Evolutionary conservation across 2,329 filamentous ascomycete species (phyloP), one percentile per base, ranked within the genome.

Genomic region (Bertia moriformis): DNA sequence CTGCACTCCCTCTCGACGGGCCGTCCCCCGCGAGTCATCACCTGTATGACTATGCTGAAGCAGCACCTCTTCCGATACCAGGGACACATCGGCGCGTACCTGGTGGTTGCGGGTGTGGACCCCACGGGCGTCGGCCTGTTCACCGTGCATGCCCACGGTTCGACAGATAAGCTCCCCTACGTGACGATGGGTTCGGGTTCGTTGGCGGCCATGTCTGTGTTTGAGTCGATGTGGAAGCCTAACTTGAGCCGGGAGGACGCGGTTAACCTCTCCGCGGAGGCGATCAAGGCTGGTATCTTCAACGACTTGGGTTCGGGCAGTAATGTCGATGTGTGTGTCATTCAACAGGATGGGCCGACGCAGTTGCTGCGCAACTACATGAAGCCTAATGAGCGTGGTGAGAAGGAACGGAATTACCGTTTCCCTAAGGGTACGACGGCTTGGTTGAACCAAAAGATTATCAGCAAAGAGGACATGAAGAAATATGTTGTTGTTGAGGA

Each of bases 41-140:
- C 91, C 45, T 93, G 88, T 71, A 98, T 98, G 91, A 98, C 91
- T 39, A 81, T 98, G 70, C 80, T 98, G 48, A 98, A 98, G 72
- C 91, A 98, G 67, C 91, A 98, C 62, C 83, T 98, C 45, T 98
- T 98, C 82, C 80, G 84, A 52, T 85, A 98, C 71, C 91, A 98
- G 62, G 91, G 91, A 50, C 75, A 98, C 67, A 94, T 98, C 50
- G 91, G 93, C 50, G 91, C 91, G 46, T 98, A 98, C 63, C 80
- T 98, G 42, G 91, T 98, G 48, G 85, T 98, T 42, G 91, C 91
- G 27, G 91, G 91, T 48, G 88, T 93, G 55, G 91, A 98, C 59
- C 89, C 93, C 22, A 98, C 91, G 1, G 91, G 91, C 52, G 78
- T 82, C 36, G 87, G 94, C 53, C 80, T 98, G 45, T 98, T 93